A percentile compares a stretch with the other conserved stretches of the same genome.
Evolutionary conservation across 371 early-diverging fungal species (phyloP).

Genomic region (Syncephalastrum racemosum): DNA sequence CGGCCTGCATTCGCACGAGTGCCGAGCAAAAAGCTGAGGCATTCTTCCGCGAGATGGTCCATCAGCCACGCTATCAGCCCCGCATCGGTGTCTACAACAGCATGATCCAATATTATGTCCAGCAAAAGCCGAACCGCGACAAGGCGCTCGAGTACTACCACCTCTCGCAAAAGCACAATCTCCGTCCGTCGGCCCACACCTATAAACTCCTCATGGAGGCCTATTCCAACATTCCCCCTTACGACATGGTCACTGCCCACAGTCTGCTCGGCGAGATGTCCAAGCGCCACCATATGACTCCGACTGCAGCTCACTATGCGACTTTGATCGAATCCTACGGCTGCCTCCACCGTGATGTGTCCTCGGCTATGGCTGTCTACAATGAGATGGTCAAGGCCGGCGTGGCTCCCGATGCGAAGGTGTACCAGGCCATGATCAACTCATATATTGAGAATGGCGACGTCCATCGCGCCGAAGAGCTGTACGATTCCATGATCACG

Average conservation of each 20-base stretch:
- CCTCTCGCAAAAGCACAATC: slow-evolving; percentile 34
- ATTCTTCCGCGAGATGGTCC: slow-evolving; percentile 54
- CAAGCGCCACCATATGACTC: slow-evolving; percentile 40
- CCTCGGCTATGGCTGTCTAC: slow-evolving; percentile 52
- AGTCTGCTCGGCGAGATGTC: slow-evolving; percentile 49
- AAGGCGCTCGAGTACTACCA: slow-evolving; percentile 57
- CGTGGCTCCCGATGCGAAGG: slow-evolving; percentile 48
- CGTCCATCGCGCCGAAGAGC: slow-evolving; percentile 43
- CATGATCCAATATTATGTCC: slow-evolving; percentile 66
- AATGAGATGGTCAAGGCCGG: slow-evolving; percentile 46
- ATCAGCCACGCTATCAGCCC: slow-evolving; percentile 46
- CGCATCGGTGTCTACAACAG: slow-evolving; percentile 60
- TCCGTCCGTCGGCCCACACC: slow-evolving; percentile 57
- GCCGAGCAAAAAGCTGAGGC: slow-evolving; percentile 51
- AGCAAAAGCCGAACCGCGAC: slow-evolving; percentile 53
- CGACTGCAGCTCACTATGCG: slow-evolving; percentile 54
- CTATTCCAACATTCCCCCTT: slow-evolving; percentile 60
- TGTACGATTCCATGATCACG: slow-evolving; percentile 45
- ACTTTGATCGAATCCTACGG: slow-evolving; percentile 63
- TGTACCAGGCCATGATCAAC: slow-evolving; percentile 59
- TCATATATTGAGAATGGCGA: slow-evolving; percentile 52
- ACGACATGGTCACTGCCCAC: slow-evolving; percentile 59
- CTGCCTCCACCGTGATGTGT: slow-evolving; percentile 53
- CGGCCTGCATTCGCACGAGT: slow-evolving; percentile 57
- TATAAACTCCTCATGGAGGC: slow-evolving; percentile 60